Conservation (phyloP, 305 asterid species). For the Monarda citriodora region DNA sequence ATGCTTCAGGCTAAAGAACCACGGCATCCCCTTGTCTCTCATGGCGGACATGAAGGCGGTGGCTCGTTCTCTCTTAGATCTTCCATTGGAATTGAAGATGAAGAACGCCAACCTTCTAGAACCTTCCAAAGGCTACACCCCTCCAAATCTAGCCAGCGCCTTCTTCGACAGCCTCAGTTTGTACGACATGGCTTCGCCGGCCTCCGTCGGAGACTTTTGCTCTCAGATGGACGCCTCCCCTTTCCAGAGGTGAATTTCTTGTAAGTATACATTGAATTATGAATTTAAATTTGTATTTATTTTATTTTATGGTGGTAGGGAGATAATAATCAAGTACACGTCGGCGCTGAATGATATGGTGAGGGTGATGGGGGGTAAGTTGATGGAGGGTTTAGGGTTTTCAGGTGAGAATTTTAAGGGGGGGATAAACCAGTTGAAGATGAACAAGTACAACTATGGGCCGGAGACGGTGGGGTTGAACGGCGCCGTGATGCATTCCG, state of each 20-base stretch:
- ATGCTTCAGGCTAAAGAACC: slow-evolving; percentile 34
- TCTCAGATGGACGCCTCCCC: slow-evolving; percentile 29
- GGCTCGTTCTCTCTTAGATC: slow-evolving; percentile 25
- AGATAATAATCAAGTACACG: slow-evolving; percentile 16
- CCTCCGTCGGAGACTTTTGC: slow-evolving; percentile 21
- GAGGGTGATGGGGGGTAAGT: slow-evolving; percentile 22
- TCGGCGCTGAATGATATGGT: slow-evolving; percentile 22
- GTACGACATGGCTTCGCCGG: slow-evolving; percentile 25
- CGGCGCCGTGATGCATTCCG: slow-evolving; percentile 39
- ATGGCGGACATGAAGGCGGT: slow-evolving; percentile 36
- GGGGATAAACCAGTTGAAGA: slow-evolving; percentile 32
- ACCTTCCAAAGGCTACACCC: slow-evolving; percentile 33
- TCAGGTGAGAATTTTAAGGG: slow-evolving; percentile 13
- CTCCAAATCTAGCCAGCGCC: slow-evolving; percentile 27
- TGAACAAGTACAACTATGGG: slow-evolving; percentile 27
- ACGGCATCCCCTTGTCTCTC: slow-evolving; percentile 23
- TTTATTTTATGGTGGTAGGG: slow-evolving; percentile 4
- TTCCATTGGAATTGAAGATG: slow-evolving; percentile 31
- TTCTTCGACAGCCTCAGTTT: slow-evolving; percentile 33
- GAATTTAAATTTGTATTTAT: not conserved
- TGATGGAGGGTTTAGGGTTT: slow-evolving; percentile 30
- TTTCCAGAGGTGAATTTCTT: slow-evolving; percentile 22
- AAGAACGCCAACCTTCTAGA: slow-evolving; percentile 16
- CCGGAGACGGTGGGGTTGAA: slow-evolving; percentile 28
- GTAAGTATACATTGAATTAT: too few species aligned